Evolutionary conservation across 805 yeast species (phyloP), one percentile per base, ranked within the genome.

Genomic region (Isabelozyma gotoi): DNA sequence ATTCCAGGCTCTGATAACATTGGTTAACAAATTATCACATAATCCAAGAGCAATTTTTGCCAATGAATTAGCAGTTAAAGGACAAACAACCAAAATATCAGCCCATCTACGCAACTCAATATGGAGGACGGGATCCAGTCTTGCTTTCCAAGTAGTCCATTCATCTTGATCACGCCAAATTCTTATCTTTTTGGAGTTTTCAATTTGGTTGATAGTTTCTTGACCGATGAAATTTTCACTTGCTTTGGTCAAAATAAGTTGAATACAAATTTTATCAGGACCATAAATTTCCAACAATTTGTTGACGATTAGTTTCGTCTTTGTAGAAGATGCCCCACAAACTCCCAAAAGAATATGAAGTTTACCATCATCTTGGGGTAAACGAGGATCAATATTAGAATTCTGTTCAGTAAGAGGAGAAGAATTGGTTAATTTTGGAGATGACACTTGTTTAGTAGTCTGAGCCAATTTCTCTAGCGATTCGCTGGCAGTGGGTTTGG

Each of bases 31-130:
- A 63, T 94, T 94, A 63, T 92, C 98, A 59, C 97, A 92, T 35
- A 92, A 73, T 0, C 99, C 99, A 45, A 88, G 71, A 0, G 96
- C 83, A 41, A 94, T 84, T 58, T 94, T 94, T 11, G 96, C 84
- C 39, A 92, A 70, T 0, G 98, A 85, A 63, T 94, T 94, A 5
- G 98, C 97, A 12, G 96, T 85, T 52, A 92, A 71, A 11, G 99
- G 99, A n/a, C 96, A 96, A 36, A 92, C 85, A 17, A 94, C 77
- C 39, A 94, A 73, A 35, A 94, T 82, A 65, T 92, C 97, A 1
- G 98, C 98, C 98, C 98, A 92, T 50, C 96, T 81, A 47, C 98
- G 82, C 46, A 92, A 73, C 67, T 94, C 98, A 52, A 92, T 90
- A 67, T 92, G 98, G 50, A 94, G 73, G 31, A 94, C 96, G 1